phyloP scores from a whole-genome alignment of 2,329 filamentous ascomycete species.

The Nectriaceae sp. region DNA sequence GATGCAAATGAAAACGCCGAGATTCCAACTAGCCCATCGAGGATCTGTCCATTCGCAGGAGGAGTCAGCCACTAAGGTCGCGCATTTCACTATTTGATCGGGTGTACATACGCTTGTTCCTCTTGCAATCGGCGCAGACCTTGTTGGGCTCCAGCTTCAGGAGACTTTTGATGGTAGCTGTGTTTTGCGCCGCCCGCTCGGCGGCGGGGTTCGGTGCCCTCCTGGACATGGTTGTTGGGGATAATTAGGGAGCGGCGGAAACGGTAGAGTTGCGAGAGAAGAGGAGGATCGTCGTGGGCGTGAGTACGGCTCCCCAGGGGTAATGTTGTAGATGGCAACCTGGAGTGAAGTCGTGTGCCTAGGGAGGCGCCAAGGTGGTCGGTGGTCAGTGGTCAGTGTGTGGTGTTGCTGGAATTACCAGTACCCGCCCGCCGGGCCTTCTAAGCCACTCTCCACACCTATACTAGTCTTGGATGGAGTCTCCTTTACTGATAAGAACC shows the following conservation, averaged over 20 bases:
- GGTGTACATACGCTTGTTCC: conserved; percentile 81
- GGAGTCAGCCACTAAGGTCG: conserved; percentile 11
- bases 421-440: background rate
- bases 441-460: background rate
- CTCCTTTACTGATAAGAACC: too few relatives aligned
- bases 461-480: too few relatives aligned
- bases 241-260: background rate
- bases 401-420: background rate
- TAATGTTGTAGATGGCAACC: conserved; percentile 19
- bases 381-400: conserved; percentile 11
- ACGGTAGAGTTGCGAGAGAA: background rate
- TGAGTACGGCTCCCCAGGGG: background rate
- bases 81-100: background rate
- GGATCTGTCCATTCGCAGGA: conserved; percentile 63
- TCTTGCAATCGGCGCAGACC: conserved; percentile 96
- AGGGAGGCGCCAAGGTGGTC: conserved; percentile 33
- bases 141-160: conserved; percentile 96
- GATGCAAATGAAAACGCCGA: conserved; percentile 97
- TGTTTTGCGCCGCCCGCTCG: conserved; percentile 90
- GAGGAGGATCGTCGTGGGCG: background rate
- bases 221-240: conserved; percentile 66
- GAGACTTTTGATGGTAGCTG: conserved; percentile 89
- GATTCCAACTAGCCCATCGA: conserved; percentile 98
- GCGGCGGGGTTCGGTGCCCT: conserved; percentile 75
- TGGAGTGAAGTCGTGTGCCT: conserved; percentile 19